Percentiles rank a stretch among this genome's conserved stretches.
Evolutionary conservation across 371 early-diverging fungal species (phyloP).

Genomic region (Pancytospora philotis): DNA sequence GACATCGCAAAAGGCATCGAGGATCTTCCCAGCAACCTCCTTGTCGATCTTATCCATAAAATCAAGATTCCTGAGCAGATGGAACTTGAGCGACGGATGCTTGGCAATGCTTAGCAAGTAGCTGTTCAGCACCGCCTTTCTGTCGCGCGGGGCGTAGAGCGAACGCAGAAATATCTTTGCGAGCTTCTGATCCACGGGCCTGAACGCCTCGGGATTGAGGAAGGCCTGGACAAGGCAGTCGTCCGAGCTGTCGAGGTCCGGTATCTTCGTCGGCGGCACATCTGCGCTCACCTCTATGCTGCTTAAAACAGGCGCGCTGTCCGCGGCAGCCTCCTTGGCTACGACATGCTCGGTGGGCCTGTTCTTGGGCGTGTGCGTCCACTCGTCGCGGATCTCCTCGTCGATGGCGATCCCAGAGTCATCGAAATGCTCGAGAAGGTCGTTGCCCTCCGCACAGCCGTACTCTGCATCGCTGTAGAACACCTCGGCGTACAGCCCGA

Average conservation of each 20-base stretch:
- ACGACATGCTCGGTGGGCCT: neutral
- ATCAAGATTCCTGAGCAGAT: neutral
- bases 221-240: neutral
- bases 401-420: neutral
- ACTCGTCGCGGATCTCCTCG: neutral
- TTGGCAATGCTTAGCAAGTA: neutral
- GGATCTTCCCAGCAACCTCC: neutral
- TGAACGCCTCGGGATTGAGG: neutral
- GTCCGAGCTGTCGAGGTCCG: neutral
- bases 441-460: neutral
- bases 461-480: neutral
- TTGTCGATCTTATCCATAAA: neutral
- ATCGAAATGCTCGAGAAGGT: too few relatives aligned
- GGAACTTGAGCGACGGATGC: neutral
- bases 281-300: neutral
- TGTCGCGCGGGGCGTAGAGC: neutral
- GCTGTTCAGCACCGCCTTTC: neutral
- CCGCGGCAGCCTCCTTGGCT: neutral
- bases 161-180: neutral
- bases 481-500: conserved; percentile 1
- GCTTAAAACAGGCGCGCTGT: neutral
- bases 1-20: conserved; percentile 12
- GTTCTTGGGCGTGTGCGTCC: neutral
- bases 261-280: neutral
- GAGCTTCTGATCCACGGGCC: neutral